Conservation (phyloP, 2,329 filamentous ascomycete species). For the Stylonectria norvegica region DNA sequence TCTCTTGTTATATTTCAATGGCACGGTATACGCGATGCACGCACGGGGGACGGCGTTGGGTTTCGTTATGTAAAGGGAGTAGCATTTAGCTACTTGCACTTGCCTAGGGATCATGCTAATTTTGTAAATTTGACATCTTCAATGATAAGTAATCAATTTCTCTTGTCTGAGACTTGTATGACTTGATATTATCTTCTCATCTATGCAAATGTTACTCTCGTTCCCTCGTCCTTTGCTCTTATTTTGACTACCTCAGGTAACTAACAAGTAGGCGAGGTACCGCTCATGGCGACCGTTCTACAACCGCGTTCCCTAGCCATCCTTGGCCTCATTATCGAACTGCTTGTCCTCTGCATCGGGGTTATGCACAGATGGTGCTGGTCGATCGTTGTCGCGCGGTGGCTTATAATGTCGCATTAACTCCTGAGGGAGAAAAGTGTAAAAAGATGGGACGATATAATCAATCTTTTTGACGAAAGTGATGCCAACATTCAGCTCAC, state of each 20-base stretch:
- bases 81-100: too few relatives aligned
- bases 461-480: slow-evolving; percentile 60
- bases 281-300: too few relatives aligned
- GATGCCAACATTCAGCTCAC: slow-evolving; percentile 58
- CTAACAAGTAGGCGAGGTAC: too few relatives aligned
- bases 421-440: slow-evolving; percentile 64
- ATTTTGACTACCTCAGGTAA: too few relatives aligned
- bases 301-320: too few relatives aligned
- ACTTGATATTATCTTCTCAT: too few relatives aligned
- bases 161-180: too few relatives aligned
- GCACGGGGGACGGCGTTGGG: slow-evolving; percentile 9
- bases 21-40: slow-evolving; percentile 4
- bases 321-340: slow-evolving; percentile 16
- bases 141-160: too few relatives aligned
- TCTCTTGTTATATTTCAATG: slow-evolving; percentile 3
- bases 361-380: slow-evolving; percentile 43
- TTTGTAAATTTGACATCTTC: too few relatives aligned
- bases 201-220: too few relatives aligned
- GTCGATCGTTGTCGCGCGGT: slow-evolving; percentile 45
- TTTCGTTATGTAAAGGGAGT: too few relatives aligned
- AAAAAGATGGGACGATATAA: slow-evolving; percentile 58
- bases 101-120: neutral
- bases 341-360: slow-evolving; percentile 29
- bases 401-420: slow-evolving; percentile 65
- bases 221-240: too few relatives aligned